phyloP scores from a whole-genome alignment of 352 stramenopile genomes.

The Ochromonadaceae sp. region DNA sequence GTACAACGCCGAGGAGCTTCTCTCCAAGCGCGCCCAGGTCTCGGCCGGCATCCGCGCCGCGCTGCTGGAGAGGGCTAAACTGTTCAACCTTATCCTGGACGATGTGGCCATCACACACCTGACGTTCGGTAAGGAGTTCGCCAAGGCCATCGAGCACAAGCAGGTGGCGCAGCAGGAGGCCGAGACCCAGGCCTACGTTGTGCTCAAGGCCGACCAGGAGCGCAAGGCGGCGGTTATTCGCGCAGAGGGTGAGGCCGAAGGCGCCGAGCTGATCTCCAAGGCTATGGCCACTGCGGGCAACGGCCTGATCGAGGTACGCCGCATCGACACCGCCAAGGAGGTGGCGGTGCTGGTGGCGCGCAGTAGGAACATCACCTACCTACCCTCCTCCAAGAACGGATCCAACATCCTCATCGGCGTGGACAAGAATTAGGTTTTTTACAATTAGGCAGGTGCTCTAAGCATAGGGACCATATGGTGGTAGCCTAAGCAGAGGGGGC shows the following conservation, averaged over 20 bases:
- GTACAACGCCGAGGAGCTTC: conserved; percentile 97
- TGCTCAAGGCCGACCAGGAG: conserved; percentile 97
- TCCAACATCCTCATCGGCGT: no score
- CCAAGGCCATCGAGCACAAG: conserved; percentile 98
- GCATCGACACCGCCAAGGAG: conserved; percentile 98
- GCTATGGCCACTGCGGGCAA: conserved; percentile 90
- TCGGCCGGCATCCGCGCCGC: conserved; percentile 85
- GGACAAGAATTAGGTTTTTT: no score
- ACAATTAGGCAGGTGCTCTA: no score
- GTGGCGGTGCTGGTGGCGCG: conserved; percentile 92
- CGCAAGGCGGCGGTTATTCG: conserved; percentile 59
- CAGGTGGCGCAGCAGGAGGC: conserved; percentile 98
- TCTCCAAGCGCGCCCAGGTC: conserved; percentile 96
- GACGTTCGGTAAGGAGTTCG: conserved; percentile 96
- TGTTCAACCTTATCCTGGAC: conserved; percentile 96
- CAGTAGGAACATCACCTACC: conserved; percentile 94
- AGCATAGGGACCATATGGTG: no score
- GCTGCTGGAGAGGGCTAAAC: conserved; percentile 81
- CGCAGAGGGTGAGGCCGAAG: conserved; percentile 88
- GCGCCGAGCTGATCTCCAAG: conserved; percentile 89
- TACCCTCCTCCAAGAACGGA: no score
- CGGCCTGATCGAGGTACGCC: conserved; percentile 97
- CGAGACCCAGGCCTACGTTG: conserved; percentile 95
- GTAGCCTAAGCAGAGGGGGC: no score
- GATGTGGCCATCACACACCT: conserved; percentile 99